Percentiles rank a stretch among this genome's conserved stretches.
Conservation (phyloP, 2,329 filamentous ascomycete genomes). For the Phyllachora maydis region DNA sequence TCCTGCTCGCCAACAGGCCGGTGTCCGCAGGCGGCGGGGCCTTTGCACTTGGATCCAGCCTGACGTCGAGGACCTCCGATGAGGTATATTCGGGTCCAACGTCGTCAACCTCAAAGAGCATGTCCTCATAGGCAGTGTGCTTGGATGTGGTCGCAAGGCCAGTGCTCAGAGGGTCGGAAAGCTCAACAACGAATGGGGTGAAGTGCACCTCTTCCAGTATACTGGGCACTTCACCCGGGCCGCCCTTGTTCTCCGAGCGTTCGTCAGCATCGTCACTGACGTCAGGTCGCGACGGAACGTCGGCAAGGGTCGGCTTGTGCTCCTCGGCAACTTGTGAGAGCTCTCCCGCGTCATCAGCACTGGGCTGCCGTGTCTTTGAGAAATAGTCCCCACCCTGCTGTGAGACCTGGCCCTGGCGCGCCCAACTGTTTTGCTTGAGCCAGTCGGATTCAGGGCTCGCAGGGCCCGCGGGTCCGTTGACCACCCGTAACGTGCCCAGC, state of each 20-base stretch:
- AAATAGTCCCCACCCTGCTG: constrained; percentile 1
- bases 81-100: constrained; percentile 11
- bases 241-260: no score
- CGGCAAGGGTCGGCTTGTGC: no score
- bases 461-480: constrained; percentile 34
- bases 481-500: constrained; percentile 40
- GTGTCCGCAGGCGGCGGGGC: constrained; percentile 8
- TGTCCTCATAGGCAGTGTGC: constrained; percentile 22
- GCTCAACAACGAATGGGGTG: constrained; percentile 14
- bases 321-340: no score
- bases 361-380: no score
- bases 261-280: no score
- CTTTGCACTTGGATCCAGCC: constrained; percentile 22
- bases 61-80: constrained; percentile 17
- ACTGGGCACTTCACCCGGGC: no score
- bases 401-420: neutral
- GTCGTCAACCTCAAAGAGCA: constrained; percentile 21
- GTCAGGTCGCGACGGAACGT: no score
- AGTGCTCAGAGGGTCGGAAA: constrained; percentile 10
- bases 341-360: no score
- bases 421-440: neutral
- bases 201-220: constrained; percentile 10
- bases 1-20: constrained; percentile 5
- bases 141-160: constrained; percentile 24
- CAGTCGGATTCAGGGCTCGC: constrained; percentile 16